These are phyloP conservation scores for Coniochaeta pulveracea DNA, from an alignment of 2,329 filamentous ascomycete genomes.

Conservation along the genomic window DNA sequence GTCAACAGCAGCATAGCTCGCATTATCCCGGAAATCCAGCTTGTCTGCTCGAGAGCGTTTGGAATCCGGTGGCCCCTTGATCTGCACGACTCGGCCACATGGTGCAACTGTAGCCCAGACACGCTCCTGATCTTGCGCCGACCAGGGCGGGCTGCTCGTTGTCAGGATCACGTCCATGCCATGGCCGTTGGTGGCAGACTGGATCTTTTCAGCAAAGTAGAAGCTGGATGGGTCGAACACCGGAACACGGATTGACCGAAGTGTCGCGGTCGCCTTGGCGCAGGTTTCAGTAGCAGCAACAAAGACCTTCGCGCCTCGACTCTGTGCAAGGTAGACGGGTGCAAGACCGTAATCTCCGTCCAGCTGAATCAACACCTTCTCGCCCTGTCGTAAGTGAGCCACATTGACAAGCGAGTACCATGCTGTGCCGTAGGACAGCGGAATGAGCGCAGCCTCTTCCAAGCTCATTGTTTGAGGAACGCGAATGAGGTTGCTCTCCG, in stretches of 20 bases:
- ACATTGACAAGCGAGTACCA: conserved; percentile 10
- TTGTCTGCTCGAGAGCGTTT: background rate
- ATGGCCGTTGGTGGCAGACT: background rate
- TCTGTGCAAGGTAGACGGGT: conserved; percentile 9
- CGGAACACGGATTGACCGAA: conserved; percentile 4
- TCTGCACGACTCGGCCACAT: background rate
- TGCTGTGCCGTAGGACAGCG: conserved; percentile 8
- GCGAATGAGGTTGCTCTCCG: conserved; percentile 8
- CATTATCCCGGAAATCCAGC: background rate
- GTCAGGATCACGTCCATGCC: conserved; percentile 2
- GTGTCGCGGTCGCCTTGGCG: no score
- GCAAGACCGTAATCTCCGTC: conserved; percentile 10
- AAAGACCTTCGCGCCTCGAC: conserved; percentile 9
- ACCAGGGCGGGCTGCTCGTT: background rate
- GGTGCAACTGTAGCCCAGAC: background rate
- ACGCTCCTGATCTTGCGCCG: background rate
- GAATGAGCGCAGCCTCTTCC: conserved; percentile 10
- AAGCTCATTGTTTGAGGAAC: conserved; percentile 8
- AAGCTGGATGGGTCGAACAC: conserved; percentile 2
- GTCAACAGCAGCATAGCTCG: background rate
- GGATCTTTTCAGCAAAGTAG: background rate
- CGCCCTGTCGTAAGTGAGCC: conserved; percentile 9
- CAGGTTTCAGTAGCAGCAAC: conserved; percentile 9
- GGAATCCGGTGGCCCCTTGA: background rate
- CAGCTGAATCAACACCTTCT: conserved; percentile 12